Evolutionary conservation across 768 basidiomycete species (phyloP).

Genomic region (Pleurotus salmoneostramineus): DNA sequence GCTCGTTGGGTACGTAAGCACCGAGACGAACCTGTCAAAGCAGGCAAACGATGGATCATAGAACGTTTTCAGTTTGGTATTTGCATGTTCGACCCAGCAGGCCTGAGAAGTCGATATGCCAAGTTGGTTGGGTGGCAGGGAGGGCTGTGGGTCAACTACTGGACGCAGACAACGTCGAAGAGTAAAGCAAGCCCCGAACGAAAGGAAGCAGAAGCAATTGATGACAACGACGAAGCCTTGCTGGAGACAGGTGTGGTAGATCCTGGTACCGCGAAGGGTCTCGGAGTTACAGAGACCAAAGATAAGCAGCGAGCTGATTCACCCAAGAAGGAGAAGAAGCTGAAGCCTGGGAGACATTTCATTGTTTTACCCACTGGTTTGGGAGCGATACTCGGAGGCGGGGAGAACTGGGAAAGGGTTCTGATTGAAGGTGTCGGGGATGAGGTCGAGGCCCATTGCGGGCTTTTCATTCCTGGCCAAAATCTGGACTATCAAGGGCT

Average conservation of each 20-base stretch:
- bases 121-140: conserved; percentile 43
- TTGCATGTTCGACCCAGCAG: conserved; percentile 54
- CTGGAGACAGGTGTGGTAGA: conserved; percentile 19
- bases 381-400: conserved; percentile 34
- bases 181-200: conserved; percentile 5
- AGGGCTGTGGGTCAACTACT: conserved; percentile 59
- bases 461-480: conserved; percentile 44
- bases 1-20: conserved; percentile 52
- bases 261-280: background rate
- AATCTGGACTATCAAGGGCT: conserved; percentile 50
- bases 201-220: conserved; percentile 14
- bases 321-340: conserved; percentile 17
- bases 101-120: conserved; percentile 45
- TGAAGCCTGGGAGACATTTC: conserved; percentile 38
- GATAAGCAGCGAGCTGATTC: conserved; percentile 13
- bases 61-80: conserved; percentile 57
- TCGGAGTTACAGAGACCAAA: background rate
- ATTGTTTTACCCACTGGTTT: conserved; percentile 47
- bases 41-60: conserved; percentile 46
- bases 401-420: conserved; percentile 48
- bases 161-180: conserved; percentile 42
- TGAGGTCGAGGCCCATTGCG: conserved; percentile 55
- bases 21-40: conserved; percentile 43
- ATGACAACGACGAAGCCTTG: conserved; percentile 12
- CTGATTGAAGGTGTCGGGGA: conserved; percentile 46